Base-by-base conservation (phyloP, 768 basidiomycete genomes). In the Hydnomerulius pinastri region DNA sequence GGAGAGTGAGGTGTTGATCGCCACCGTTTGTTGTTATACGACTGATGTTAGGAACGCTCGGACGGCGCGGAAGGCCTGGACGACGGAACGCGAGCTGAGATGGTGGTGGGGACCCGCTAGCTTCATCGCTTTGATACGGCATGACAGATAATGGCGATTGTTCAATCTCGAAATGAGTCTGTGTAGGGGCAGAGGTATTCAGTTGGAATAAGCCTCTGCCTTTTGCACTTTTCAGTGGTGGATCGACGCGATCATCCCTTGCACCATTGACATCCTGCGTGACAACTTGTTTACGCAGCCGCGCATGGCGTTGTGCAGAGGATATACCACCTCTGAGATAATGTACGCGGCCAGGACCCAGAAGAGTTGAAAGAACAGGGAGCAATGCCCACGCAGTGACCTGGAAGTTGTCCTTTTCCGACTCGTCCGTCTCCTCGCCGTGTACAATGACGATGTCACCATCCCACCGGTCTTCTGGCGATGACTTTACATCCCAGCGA, bases 261-360 rank as follows among this genome's bases (percentile, higher is more conserved):
- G 56, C 46, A 3, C 56, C 53, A 53, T 43, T 39, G 54, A 50
- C 45, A 36, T 51, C 24, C 13, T 59, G 53, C n/a, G 45, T 37
- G 4, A 77, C 64, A 51, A 90, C 73, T 46, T 80, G 64, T 20
- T 74, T 76, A 58, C 74, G 71, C 29, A 90, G 75, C 51, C 75
- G 73, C 1, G 78, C 77, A 63, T 89, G 77, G 39, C 77, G 75
- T 4, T 81, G 77, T 6, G 84, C 86, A 6, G 74, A 75, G 18
- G 81, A 74, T 28, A 91, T 77, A 13, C 90, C 90, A 7, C 90
- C 88, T 33, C 82, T 76, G 27, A 92, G 73, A 70, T 87, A 92
- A 62, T 84, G 79, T 9, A 82, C 80, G 42, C 65, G 73, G 55
- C 81, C 82, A 11, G 69, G 64, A 43, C 74, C 72, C 23, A 89